Evolutionary conservation across 148 eudicot genomes (phyloP).

Genomic region (Tetragonia tetragonoides): DNA sequence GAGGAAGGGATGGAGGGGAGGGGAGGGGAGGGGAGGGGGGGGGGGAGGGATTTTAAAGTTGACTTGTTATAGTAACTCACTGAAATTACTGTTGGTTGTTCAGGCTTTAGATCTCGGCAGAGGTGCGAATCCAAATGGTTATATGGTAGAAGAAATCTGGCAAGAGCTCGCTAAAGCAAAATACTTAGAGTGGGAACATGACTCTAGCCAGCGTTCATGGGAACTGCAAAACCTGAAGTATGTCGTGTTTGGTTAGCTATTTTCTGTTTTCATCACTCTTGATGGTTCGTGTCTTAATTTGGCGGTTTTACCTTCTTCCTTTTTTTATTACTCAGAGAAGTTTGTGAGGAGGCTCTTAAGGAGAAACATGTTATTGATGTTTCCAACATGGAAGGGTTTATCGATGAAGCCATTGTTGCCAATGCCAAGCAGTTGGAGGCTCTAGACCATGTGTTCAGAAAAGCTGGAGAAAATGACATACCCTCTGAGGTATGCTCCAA

Average conservation of each 20-base stretch:
- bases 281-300: neutral
- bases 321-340: conserved; percentile 46
- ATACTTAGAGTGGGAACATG: conserved; percentile 76
- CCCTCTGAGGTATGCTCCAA: conserved; percentile 59
- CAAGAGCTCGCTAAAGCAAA: conserved; percentile 85
- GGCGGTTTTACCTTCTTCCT: neutral
- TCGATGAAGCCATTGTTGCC: conserved; percentile 35
- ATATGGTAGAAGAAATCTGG: conserved; percentile 91
- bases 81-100: conserved; percentile 1
- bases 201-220: conserved; percentile 67
- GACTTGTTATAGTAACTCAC: neutral
- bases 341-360: conserved; percentile 70
- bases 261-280: conserved; percentile 1
- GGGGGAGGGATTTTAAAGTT: neutral
- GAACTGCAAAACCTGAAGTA: conserved; percentile 76
- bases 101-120: conserved; percentile 90
- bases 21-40: too few species aligned
- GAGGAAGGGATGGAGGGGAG: neutral
- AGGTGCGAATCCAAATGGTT: conserved; percentile 64
- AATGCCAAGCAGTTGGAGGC: conserved; percentile 50
- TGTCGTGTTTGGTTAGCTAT: conserved; percentile 9
- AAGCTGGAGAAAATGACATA: conserved; percentile 70
- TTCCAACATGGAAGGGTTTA: conserved; percentile 46
- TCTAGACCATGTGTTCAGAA: conserved; percentile 53
- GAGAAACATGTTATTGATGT: conserved; percentile 53